These are phyloP conservation scores for Leccinellum albellum DNA, from an alignment of 768 basidiomycete genomes.

Conservation along the genomic window DNA sequence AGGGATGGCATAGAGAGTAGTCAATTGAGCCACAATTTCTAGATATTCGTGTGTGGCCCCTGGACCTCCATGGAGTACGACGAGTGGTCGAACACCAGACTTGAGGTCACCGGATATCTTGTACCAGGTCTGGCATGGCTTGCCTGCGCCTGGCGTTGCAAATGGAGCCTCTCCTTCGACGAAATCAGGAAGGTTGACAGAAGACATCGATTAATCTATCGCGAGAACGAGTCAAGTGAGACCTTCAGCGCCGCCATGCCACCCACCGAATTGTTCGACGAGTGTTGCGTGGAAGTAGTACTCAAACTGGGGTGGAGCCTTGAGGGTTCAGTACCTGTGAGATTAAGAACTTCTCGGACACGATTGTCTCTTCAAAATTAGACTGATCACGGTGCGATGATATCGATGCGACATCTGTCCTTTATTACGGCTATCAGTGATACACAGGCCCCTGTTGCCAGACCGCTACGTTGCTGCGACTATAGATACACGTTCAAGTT, in stretches of 20 bases:
- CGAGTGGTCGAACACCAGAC: slow-evolving; percentile 37
- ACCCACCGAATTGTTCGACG: not conserved
- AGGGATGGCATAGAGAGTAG: slow-evolving; percentile 36
- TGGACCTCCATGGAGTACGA: slow-evolving; percentile 54
- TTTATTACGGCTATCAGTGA: too few species aligned
- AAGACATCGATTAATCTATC: slow-evolving; percentile 18
- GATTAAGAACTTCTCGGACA: not conserved
- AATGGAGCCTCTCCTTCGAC: slow-evolving; percentile 31
- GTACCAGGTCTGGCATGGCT: slow-evolving; percentile 48
- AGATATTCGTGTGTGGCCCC: slow-evolving; percentile 44
- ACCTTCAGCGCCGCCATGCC: not conserved
- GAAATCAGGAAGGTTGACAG: slow-evolving; percentile 26
- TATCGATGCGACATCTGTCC: not conserved
- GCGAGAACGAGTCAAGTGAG: not conserved
- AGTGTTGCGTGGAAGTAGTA: not conserved
- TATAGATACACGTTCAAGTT: too few species aligned
- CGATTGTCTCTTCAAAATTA: not conserved
- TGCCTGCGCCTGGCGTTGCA: slow-evolving; percentile 23
- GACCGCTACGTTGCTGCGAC: too few species aligned
- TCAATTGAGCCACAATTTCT: slow-evolving; percentile 37
- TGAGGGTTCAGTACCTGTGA: not conserved
- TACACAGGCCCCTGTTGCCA: too few species aligned
- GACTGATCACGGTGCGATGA: not conserved
- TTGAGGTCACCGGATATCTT: slow-evolving; percentile 44
- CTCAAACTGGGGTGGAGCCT: not conserved